A percentile compares a stretch with the other conserved stretches of the same genome.
Evolutionary conservation across 305 asterid genomes (phyloP).

Genomic region (Fraxinus velutina): DNA sequence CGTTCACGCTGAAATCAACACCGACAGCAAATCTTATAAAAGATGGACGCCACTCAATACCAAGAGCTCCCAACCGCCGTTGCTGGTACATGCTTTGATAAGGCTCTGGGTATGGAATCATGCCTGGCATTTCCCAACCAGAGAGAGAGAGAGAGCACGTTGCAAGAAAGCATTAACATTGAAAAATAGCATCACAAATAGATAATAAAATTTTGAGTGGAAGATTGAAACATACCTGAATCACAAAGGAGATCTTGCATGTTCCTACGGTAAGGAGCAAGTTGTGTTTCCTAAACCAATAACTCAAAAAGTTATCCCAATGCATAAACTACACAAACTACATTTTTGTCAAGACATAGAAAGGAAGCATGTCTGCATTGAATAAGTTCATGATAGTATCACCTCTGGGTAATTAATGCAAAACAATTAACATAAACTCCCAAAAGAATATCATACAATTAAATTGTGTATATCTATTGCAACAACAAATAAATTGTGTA

Average conservation of each 20-base stretch:
- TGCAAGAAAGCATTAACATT: neutral
- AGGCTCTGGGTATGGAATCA: slow-evolving; percentile 95
- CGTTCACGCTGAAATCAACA: slow-evolving; percentile 74
- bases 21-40: slow-evolving; percentile 81
- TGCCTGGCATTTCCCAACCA: slow-evolving; percentile 44
- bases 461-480: neutral
- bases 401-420: neutral
- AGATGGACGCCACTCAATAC: slow-evolving; percentile 94
- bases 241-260: slow-evolving; percentile 98
- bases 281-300: slow-evolving; percentile 80
- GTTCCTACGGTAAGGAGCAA: slow-evolving; percentile 88
- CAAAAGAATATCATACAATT: neutral
- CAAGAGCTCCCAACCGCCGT: slow-evolving; percentile 86
- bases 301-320: slow-evolving; percentile 21
- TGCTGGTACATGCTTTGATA: slow-evolving; percentile 86
- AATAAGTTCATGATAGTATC: neutral
- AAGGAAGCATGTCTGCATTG: neutral
- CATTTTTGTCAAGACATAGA: neutral
- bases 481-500: neutral
- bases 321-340: slow-evolving; percentile 16
- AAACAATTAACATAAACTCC: neutral
- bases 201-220: slow-evolving; percentile 10
- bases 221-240: slow-evolving; percentile 55
- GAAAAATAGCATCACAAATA: neutral
- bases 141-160: slow-evolving; percentile 21